Conservation (phyloP, 495 filamentous ascomycete species). For the Talaromyces stipitatus region DNA sequence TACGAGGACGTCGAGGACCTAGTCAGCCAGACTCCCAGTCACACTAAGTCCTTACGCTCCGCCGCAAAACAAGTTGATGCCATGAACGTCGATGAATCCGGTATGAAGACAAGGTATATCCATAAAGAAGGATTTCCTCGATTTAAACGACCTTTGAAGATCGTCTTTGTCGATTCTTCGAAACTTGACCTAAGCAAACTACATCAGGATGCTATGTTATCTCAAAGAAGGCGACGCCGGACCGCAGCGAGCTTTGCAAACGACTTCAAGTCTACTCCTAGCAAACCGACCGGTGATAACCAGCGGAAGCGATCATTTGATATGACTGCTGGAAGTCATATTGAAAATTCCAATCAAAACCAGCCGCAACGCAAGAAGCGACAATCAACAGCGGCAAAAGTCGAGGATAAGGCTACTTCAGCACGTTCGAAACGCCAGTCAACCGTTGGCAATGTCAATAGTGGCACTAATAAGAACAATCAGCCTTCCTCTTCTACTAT, state of each 20-base stretch:
- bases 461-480: not conserved
- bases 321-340: not conserved
- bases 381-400: not conserved
- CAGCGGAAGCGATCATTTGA: slow-evolving; percentile 1
- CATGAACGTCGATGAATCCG: not conserved
- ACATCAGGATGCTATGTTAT: not conserved
- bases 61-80: not conserved
- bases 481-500: not conserved
- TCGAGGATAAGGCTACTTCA: not conserved
- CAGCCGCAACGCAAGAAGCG: slow-evolving; percentile 5
- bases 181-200: not conserved
- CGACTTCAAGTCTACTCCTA: not conserved
- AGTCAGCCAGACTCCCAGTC: not conserved
- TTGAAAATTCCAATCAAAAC: not conserved
- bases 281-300: not conserved
- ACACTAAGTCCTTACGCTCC: not conserved
- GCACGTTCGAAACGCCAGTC: not conserved
- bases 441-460: not conserved
- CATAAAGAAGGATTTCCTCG: not conserved
- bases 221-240: not conserved
- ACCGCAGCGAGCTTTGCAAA: slow-evolving; percentile 1
- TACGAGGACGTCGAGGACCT: not conserved
- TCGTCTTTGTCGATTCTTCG: slow-evolving; percentile 6
- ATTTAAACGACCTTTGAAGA: slow-evolving; percentile 2
- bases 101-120: not conserved